These are phyloP conservation scores for Cryphonectria japonica DNA, from an alignment of 2,329 filamentous ascomycete species.

Conservation along the genomic window DNA sequence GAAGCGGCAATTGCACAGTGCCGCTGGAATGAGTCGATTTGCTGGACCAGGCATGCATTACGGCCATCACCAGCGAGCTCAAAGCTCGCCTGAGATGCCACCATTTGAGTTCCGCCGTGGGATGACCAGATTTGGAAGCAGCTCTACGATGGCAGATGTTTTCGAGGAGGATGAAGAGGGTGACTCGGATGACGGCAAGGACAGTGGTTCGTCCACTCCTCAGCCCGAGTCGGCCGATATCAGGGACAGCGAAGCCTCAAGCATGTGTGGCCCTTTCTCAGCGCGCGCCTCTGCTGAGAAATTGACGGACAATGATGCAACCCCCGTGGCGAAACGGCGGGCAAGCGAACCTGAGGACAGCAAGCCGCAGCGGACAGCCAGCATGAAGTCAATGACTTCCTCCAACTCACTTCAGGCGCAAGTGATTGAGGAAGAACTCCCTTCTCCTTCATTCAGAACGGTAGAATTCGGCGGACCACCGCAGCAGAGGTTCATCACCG, in stretches of 20 bases:
- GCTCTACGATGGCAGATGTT: conserved; percentile 80
- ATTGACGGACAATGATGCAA: conserved; percentile 21
- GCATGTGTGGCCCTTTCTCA: conserved; percentile 23
- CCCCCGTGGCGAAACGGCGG: conserved; percentile 45
- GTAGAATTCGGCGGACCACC: conserved; percentile 26
- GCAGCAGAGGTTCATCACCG: conserved; percentile 38
- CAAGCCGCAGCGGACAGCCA: conserved; percentile 40
- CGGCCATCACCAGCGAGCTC: conserved; percentile 69
- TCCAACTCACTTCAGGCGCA: conserved; percentile 56
- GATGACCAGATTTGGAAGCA: conserved; percentile 66
- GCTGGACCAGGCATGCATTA: conserved; percentile 73
- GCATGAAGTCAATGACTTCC: conserved; percentile 53
- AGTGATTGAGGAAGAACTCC: conserved; percentile 52
- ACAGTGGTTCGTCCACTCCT: conserved; percentile 33
- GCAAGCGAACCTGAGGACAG: conserved; percentile 52
- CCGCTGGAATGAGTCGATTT: conserved; percentile 71
- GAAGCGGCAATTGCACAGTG: conserved; percentile 76
- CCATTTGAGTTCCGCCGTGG: conserved; percentile 70
- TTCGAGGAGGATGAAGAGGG: conserved; percentile 84
- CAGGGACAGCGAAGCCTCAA: conserved; percentile 34
- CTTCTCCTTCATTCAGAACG: conserved; percentile 37
- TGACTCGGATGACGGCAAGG: conserved; percentile 50
- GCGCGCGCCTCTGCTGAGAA: conserved; percentile 24
- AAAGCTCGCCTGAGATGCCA: conserved; percentile 79
- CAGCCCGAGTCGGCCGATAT: conserved; percentile 42